These are phyloP conservation scores for Pestalotiopsis sp. DNA, from an alignment of 2,329 filamentous ascomycete genomes.

Conservation along the genomic window DNA sequence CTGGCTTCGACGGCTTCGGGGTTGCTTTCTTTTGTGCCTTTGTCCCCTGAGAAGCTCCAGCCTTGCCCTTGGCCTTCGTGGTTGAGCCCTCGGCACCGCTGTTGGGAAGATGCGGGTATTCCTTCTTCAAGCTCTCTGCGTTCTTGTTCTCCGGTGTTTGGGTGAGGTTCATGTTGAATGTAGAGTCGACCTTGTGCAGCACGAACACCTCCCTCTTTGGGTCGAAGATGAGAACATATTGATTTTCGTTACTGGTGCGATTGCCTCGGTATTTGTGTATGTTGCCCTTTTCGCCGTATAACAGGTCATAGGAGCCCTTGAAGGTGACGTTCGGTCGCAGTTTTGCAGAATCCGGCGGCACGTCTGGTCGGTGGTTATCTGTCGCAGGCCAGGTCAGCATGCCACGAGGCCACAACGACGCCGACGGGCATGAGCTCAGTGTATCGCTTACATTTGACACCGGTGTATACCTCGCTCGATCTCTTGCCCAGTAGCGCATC, in stretches of 20 bases:
- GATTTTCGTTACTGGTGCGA: constrained; percentile 55
- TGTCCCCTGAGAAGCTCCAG: constrained; percentile 11
- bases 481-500: constrained; percentile 61
- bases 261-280: constrained; percentile 65
- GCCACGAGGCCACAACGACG: not conserved
- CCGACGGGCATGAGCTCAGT: not conserved
- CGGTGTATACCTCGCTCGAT: constrained; percentile 61
- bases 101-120: constrained; percentile 66
- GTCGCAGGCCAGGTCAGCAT: not conserved
- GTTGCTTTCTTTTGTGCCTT: constrained; percentile 5
- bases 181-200: constrained; percentile 79
- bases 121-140: constrained; percentile 62
- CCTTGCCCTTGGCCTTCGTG: constrained; percentile 20
- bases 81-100: constrained; percentile 20
- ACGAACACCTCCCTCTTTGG: constrained; percentile 74
- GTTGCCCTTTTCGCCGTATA: constrained; percentile 52
- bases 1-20: constrained; percentile 4
- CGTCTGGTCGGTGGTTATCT: constrained; percentile 66
- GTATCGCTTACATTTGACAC: constrained; percentile 56
- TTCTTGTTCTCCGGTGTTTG: constrained; percentile 69
- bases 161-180: constrained; percentile 84
- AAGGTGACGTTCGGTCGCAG: constrained; percentile 52
- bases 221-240: constrained; percentile 77
- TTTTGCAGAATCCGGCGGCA: constrained; percentile 51
- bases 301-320: constrained; percentile 58